Evolutionary conservation across 2,329 filamentous ascomycete species (phyloP).

Genomic region (Aspergillus tamarii): DNA sequence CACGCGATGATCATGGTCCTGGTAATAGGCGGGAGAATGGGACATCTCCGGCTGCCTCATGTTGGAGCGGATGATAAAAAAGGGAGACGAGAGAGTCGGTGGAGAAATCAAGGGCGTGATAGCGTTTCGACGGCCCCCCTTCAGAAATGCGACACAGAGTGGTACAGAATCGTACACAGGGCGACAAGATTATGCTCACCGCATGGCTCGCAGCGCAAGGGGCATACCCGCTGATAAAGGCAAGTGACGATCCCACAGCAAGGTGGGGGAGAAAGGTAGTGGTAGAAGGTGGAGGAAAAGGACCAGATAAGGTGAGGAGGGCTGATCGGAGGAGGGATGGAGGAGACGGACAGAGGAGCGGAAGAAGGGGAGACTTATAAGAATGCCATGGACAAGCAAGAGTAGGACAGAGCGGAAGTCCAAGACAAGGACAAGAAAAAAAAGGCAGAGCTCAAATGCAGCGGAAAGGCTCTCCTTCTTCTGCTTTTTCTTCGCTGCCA

Average conservation of each 20-base stretch:
- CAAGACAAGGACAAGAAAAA: slow-evolving; percentile 25
- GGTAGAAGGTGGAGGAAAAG: slow-evolving; percentile 6
- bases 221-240: slow-evolving; percentile 12
- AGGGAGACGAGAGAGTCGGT: slow-evolving; percentile 17
- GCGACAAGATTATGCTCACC: slow-evolving; percentile 25
- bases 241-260: slow-evolving; percentile 7
- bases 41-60: slow-evolving; percentile 42
- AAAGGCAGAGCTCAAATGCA: slow-evolving; percentile 14
- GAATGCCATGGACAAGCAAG: slow-evolving; percentile 20
- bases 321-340: slow-evolving; percentile 12
- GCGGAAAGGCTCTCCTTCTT: slow-evolving; percentile 22
- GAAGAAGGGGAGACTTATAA: slow-evolving; percentile 20
- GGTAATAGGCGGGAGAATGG: slow-evolving; percentile 39
- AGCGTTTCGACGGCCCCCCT: slow-evolving; percentile 17
- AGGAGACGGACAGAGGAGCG: slow-evolving; percentile 17
- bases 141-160: slow-evolving; percentile 26
- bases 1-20: slow-evolving; percentile 31
- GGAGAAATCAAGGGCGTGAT: slow-evolving; percentile 25
- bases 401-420: slow-evolving; percentile 26
- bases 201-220: slow-evolving; percentile 29
- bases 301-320: slow-evolving; percentile 6
- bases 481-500: slow-evolving; percentile 24
- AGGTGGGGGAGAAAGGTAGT: slow-evolving; percentile 4
- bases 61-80: slow-evolving; percentile 17
- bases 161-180: slow-evolving; percentile 26